phyloP scores from a whole-genome alignment of 495 filamentous ascomycete species.

The Penicillium verhagenii region DNA sequence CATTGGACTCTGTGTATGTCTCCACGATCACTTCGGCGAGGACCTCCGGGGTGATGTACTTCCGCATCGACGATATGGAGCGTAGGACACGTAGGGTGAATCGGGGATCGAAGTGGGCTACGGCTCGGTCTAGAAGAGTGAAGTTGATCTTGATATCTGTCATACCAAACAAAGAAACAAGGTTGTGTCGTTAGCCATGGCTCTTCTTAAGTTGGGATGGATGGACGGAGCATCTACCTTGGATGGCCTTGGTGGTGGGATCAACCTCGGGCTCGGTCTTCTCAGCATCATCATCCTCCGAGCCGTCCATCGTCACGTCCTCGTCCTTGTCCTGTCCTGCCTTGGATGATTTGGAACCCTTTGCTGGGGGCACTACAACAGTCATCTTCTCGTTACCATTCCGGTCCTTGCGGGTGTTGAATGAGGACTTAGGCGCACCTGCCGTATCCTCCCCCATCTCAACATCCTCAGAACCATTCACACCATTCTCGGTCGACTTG shows the following conservation, averaged over 20 bases:
- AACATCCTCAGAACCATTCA: constrained; percentile 74
- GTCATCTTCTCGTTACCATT: constrained; percentile 84
- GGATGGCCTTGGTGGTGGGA: constrained; percentile 64
- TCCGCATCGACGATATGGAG: constrained; percentile 92
- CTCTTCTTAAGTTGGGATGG: not conserved
- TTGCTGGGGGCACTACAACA: constrained; percentile 78
- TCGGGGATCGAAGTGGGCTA: constrained; percentile 88
- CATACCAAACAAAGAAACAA: not conserved
- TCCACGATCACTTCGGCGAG: constrained; percentile 78
- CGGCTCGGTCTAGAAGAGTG: constrained; percentile 83
- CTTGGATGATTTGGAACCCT: constrained; percentile 64
- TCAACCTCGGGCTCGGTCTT: constrained; percentile 56
- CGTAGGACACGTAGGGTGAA: constrained; percentile 91
- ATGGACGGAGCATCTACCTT: constrained; percentile 40
- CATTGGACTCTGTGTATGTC: constrained; percentile 65
- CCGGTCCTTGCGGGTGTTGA: constrained; percentile 61
- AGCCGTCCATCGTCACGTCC: constrained; percentile 72
- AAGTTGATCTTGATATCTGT: constrained; percentile 94
- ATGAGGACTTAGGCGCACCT: constrained; percentile 54
- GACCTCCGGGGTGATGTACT: constrained; percentile 78
- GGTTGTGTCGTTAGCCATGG: constrained; percentile 4
- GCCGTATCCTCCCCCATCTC: constrained; percentile 78
- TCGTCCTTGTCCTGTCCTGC: constrained; percentile 60
- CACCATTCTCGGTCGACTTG: constrained; percentile 70
- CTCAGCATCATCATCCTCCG: constrained; percentile 52